These are phyloP conservation scores for Trichoderma asperellum DNA, from an alignment of 2,329 filamentous ascomycete genomes.

Conservation along the genomic window DNA sequence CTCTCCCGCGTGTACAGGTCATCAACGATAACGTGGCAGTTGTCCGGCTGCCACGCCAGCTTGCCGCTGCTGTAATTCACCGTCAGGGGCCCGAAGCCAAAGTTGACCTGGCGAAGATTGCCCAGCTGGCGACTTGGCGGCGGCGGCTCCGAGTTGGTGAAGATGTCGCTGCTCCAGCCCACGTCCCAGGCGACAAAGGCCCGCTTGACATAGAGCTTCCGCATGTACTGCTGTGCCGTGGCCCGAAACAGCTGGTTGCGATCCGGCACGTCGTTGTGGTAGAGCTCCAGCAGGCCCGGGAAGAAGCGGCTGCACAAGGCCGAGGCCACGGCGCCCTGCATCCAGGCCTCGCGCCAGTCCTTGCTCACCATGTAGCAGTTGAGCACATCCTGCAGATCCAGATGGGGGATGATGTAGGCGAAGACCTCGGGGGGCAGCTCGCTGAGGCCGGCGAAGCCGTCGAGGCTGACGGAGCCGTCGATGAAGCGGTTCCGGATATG, in stretches of 20 bases:
- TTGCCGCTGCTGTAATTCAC: constrained; percentile 35
- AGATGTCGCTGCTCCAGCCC: constrained; percentile 23
- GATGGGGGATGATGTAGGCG: constrained; percentile 32
- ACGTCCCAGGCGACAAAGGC: constrained; percentile 31
- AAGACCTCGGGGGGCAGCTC: constrained; percentile 39
- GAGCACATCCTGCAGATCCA: constrained; percentile 36
- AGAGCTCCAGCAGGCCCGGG: constrained; percentile 35
- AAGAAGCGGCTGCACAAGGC: constrained; percentile 37
- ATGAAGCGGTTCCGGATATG: constrained; percentile 35
- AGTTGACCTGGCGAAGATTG: constrained; percentile 27
- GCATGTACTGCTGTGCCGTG: constrained; percentile 28
- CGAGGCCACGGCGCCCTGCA: constrained; percentile 32
- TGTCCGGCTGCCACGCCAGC: constrained; percentile 37
- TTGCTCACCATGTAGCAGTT: constrained; percentile 36
- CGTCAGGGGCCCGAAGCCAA: constrained; percentile 24
- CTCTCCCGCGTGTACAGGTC: constrained; percentile 34
- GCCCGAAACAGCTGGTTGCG: constrained; percentile 31
- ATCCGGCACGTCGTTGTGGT: constrained; percentile 21
- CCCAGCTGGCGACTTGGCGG: background rate
- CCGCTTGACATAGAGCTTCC: constrained; percentile 25
- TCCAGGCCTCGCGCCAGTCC: constrained; percentile 37
- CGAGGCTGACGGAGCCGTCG: constrained; percentile 30
- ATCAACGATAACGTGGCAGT: constrained; percentile 34
- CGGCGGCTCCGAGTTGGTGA: constrained; percentile 9
- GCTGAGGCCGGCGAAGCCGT: constrained; percentile 35